Evolutionary conservation across 805 yeast species (phyloP), one percentile per base, ranked within the genome.

Genomic region (Kuraishia cidri): DNA sequence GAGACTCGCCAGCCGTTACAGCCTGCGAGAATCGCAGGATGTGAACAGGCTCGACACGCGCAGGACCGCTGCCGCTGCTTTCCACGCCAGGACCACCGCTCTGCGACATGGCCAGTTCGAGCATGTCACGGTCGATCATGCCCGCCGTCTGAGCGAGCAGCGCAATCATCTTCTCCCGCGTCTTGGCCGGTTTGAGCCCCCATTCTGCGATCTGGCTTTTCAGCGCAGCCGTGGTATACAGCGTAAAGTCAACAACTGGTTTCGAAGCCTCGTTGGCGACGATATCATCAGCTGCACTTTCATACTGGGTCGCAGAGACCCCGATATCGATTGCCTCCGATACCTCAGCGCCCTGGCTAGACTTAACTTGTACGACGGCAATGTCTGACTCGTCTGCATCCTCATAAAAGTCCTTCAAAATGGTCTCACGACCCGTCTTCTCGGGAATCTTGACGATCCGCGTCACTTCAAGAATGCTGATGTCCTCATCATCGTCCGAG

Each of bases 111-210:
- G 7, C 10, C 29, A 18, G 8, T 26, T 31, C 19, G 4, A 19
- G 12, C 5, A n/a, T 14, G 17, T 25, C 32, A 16, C 21, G 37
- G 21, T 42, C 44, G 6, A 50, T 40, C 23, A 47, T 25, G 30
- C 43, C 43, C 24, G 43, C 33, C 6, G 50, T 45, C 6, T 48
- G 43, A 3, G 37, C 34, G 14, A 61, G 43, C 1, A 52, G 37
- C 21, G 51, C 43, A 8, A 62, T 40, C 67, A 61, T 61, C 31
- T 52, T 50, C 6, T 36, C 34, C 33, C 54, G 48, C 6, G 58
- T 46, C 39, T 45, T 53, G 5, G 46, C 48, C 2, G 63, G 62
- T 35, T 62, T 62, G 33, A 65, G 39, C 2, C 61, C 66, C 66
- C 65, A 61, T 14, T 42, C 46, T 6, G 37, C 37, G 30, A 62